Base-by-base conservation (phyloP, 805 yeast species). In the Wickerhamomyces bisporus region DNA sequence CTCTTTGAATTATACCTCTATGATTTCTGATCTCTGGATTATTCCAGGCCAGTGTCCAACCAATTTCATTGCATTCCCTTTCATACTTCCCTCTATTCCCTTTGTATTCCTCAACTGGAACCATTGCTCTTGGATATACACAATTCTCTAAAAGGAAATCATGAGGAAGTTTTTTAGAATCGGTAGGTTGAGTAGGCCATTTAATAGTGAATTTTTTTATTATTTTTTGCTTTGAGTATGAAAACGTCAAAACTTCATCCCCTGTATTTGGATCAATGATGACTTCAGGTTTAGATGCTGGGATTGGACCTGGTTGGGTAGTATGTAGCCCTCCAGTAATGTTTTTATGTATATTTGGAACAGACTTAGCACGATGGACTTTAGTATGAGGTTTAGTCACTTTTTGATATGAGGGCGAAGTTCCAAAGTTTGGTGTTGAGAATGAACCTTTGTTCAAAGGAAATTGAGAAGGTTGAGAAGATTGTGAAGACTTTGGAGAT, bases 1-100 rank as follows among this genome's bases (percentile, higher is more conserved):
- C 77, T 23, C 77, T 58, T 46, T 72, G 77, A 13, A 70, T 62
- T 13, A 73, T 50, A 1, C 77, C 77, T 20, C 74, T 58, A 23
- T 66, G 65, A 33, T 54, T 54, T 19, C 67, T 60, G n/a, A 73
- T 54, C 17, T 58, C 58, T 0, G 73, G 68, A 43, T 72, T 72
- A 26, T 60, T 52, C 50, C 53, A 60, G 6, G 69, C 62, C 23
- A 72, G 50, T n/a, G 61, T 58, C 76, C 77, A 71, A 5, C 76
- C 77, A 30, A 72, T 61, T 20, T 58, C 55, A 45, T 72, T 72
- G 54, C 78, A 73, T 31, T 62, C 66, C 26, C 62, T 61, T 45
- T 72, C 78, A 47, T 72, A 72, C 28, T 53, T 47, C 12, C 62
- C 65, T 24, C 78, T 58, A 37, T 69, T 70, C 7, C 76, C 77